Base-by-base conservation (phyloP, 306 rosid genomes). In the Acacia melanoxylon region DNA sequence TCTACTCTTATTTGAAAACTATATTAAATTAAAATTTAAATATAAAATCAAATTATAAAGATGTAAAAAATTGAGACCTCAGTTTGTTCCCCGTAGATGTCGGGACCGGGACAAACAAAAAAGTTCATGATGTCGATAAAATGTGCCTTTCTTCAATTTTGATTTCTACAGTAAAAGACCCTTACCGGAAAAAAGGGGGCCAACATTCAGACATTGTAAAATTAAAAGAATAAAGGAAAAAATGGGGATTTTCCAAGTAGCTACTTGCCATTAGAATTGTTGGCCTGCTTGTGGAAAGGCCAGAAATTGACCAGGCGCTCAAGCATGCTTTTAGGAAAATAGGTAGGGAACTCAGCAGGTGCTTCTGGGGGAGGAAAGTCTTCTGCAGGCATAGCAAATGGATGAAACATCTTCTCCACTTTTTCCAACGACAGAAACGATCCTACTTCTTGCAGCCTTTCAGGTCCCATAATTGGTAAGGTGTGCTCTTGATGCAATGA, bases 331-430 rank as follows among this genome's bases (percentile, higher is more conserved):
- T 95, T 95, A 4, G 96, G 76, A 91, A 95, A 95, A 82, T 95
- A 95, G 78, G 97, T 98, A 0, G 99, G 90, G 90, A 95, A 95
- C 51, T 95, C 96, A 2, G 86, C 94, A 11, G 98, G 99, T 58
- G 89, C 85, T 61, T 94, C 88, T 13, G 97, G 91, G 4, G 99
- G 94, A 80, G 97, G 97, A 80, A 95, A 95, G 86, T 95, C 99
- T 88, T 95, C 99, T 0, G 97, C 98, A 25, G 99, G 99, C 99
- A 95, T 95, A 14, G 99, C 99, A 76, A 95, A 95, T n/a, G 98
- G 93, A 31, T 88, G 99, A 83, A 93, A 66, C 99, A 95, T 92
- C 82, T 52, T 88, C 85, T 95, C 99, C 97, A 93, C 89, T 78
- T 89, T 92, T 72, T 93, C 99, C 41, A 95, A 85, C 29, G 98